Base-by-base conservation (phyloP, 2,329 filamentous ascomycete species). In the Dactylellina haptotyla region DNA sequence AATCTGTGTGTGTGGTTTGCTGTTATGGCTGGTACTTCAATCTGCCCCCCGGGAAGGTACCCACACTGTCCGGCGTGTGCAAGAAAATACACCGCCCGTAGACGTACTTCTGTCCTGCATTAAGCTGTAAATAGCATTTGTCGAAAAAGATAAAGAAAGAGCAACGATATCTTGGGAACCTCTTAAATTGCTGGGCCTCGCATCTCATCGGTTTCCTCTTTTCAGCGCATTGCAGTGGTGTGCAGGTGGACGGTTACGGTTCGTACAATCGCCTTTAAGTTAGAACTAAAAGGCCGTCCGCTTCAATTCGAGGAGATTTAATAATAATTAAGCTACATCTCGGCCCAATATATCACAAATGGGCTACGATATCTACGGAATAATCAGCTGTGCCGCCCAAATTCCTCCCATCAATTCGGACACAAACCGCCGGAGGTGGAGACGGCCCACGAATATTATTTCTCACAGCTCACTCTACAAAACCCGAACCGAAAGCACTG, bases 131-230 rank as follows among this genome's bases (percentile, higher is more conserved):
- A 66, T 66, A 73, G 69, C 61, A 56, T 58, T 43, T 62, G 54
- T 57, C 43, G 46, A 64, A 50, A 61, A 51, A 61, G 16, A 71
- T 53, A 39, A 20, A 51, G n/a, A 48, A 34, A 56, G 57, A 54
- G 39, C 14, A 37, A 53, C 56, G 32, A 58, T 64, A 53, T 59
- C 59, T 72, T 64, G 67, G 59, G 59, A 66, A 61, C 61, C 61
- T 66, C 54, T 62, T 59, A 73, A 50, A 48, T 48, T 54, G 61
- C 57, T 39, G 54, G 69, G 48, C 61, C 69, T 73, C 61, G 69
- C 69, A 73, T 73, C 69, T 73, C 69, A 73, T 73, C 69, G 69
- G 63, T 66, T 73, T 54, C 54, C 69, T 73, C 37, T 57, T 73
- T 73, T 45, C 54, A 73, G 61, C 43, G 69, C 69, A 66, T 73